Evolutionary conservation across 2,329 filamentous ascomycete species (phyloP).

Genomic region (Pseudocercospora eumusae): DNA sequence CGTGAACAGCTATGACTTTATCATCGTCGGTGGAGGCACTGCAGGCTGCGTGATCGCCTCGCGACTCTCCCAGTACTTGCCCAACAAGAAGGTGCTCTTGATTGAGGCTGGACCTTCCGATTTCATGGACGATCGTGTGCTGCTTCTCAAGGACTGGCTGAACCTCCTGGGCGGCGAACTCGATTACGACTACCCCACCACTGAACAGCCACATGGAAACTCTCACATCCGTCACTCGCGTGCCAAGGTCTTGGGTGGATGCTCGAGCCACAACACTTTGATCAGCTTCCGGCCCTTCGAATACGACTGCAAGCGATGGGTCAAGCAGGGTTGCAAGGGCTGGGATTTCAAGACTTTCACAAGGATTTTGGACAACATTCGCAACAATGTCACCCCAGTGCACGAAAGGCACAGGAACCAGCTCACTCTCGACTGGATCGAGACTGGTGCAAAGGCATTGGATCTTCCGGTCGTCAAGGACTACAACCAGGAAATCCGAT

Average conservation of each 20-base stretch:
- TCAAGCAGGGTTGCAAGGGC: conserved; percentile 75
- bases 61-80: conserved; percentile 78
- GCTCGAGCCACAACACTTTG: conserved; percentile 90
- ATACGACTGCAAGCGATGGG: conserved; percentile 84
- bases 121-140: conserved; percentile 81
- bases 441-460: conserved; percentile 75
- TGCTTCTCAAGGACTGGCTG: conserved; percentile 86
- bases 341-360: conserved; percentile 87
- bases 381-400: conserved; percentile 88
- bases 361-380: conserved; percentile 76
- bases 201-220: conserved; percentile 88
- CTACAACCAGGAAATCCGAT: conserved; percentile 81
- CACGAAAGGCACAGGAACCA: conserved; percentile 84
- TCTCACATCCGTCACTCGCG: conserved; percentile 89
- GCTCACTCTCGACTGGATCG: conserved; percentile 86
- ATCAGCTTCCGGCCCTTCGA: conserved; percentile 91
- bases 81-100: conserved; percentile 75
- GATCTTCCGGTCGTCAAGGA: conserved; percentile 78
- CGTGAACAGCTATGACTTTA: conserved; percentile 73
- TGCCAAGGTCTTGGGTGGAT: conserved; percentile 88
- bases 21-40: conserved; percentile 82
- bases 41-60: conserved; percentile 83
- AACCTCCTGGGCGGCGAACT: conserved; percentile 80
- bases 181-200: conserved; percentile 88
- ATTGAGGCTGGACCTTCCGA: conserved; percentile 90